Evolutionary conservation across 208 protist genomes (phyloP).

Genomic region (Endotrypanum monterogeii): DNA sequence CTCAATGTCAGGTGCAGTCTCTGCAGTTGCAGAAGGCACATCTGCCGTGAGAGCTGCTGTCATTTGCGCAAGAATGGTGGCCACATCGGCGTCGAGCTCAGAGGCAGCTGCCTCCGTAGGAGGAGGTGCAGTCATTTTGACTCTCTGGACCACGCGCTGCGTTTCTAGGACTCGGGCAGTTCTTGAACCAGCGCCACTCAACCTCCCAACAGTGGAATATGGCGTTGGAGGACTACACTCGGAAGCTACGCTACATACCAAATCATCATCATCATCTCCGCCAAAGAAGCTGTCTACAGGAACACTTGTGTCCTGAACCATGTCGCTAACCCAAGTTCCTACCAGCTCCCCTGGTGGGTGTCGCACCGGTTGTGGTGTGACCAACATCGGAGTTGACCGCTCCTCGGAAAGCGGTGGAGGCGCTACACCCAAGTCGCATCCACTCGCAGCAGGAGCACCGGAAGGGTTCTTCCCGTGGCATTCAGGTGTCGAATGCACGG

Average conservation of each 20-base stretch:
- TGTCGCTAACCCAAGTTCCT: constrained; percentile 3
- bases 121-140: background rate
- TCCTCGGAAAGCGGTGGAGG: background rate
- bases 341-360: constrained; percentile 11
- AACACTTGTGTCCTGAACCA: constrained; percentile 19
- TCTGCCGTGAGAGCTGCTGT: constrained; percentile 19
- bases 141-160: constrained; percentile 19
- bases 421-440: background rate
- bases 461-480: background rate
- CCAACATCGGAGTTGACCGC: background rate
- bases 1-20: background rate
- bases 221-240: background rate
- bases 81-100: constrained; percentile 13
- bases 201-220: background rate
- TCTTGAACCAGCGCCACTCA: background rate
- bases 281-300: constrained; percentile 23
- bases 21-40: background rate
- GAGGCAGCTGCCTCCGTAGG: background rate
- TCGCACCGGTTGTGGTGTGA: background rate
- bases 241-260: background rate
- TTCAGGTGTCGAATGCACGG: background rate
- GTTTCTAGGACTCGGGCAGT: constrained; percentile 15
- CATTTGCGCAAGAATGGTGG: constrained; percentile 25
- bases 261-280: constrained; percentile 3
- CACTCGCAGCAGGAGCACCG: background rate